A percentile compares a stretch with the other conserved stretches of the same genome.
Evolutionary conservation across 495 filamentous ascomycete species (phyloP).

Genomic region (Penicillium pancosmium): DNA sequence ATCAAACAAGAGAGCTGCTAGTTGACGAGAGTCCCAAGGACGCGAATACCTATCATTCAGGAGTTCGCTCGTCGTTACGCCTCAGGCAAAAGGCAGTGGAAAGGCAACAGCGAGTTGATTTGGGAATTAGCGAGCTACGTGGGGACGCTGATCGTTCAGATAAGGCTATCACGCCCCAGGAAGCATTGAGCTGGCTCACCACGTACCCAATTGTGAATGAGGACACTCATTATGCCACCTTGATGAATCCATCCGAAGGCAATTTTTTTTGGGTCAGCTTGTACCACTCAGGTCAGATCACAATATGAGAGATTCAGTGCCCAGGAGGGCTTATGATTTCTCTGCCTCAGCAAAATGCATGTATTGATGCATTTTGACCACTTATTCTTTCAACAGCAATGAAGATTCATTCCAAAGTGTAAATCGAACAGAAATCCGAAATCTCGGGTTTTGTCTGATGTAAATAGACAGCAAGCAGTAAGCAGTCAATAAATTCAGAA

Average conservation of each 20-base stretch:
- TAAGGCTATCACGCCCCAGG: conserved; percentile 28
- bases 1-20: background rate
- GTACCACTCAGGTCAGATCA: conserved; percentile 21
- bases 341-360: too few relatives aligned
- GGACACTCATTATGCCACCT: conserved; percentile 52
- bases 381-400: too few relatives aligned
- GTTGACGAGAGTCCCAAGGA: background rate
- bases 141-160: conserved; percentile 10
- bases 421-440: background rate
- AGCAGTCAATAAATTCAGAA: background rate
- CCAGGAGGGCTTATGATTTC: too few relatives aligned
- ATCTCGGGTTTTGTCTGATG: background rate
- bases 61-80: conserved; percentile 12
- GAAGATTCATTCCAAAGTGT: too few relatives aligned
- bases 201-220: conserved; percentile 55
- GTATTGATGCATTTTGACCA: too few relatives aligned
- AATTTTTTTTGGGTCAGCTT: conserved; percentile 44
- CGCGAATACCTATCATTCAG: background rate
- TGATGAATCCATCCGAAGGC: conserved; percentile 54
- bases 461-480: background rate
- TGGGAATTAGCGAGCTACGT: background rate
- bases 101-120: conserved; percentile 2
- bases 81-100: conserved; percentile 15
- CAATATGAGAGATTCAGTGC: too few relatives aligned
- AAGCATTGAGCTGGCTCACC: conserved; percentile 46